Evolutionary conservation across 345 rosid genomes (phyloP).

Genomic region (Aquilaria sinensis): DNA sequence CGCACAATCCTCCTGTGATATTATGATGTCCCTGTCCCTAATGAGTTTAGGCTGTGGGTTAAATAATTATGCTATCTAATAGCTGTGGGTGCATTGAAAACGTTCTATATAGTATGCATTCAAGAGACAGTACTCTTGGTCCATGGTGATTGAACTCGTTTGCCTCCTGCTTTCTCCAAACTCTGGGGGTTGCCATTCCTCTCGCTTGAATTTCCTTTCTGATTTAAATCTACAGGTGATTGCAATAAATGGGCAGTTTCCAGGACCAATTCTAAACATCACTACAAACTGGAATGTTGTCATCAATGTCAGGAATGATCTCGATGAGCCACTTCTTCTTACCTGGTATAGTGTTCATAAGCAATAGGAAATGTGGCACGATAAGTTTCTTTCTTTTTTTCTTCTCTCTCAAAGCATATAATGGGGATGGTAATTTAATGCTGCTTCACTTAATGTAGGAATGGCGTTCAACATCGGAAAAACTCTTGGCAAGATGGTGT

Average conservation of each 20-base stretch:
- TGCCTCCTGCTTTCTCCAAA: no score
- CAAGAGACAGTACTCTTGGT: no score
- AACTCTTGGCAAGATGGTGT: conserved; percentile 96
- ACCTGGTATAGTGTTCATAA: conserved; percentile 48
- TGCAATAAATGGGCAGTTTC: conserved; percentile 63
- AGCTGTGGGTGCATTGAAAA: no score
- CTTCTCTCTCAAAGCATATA: not conserved
- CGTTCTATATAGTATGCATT: no score
- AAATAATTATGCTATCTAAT: no score
- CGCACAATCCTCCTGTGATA: no score
- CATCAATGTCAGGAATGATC: conserved; percentile 62
- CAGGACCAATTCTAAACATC: conserved; percentile 67
- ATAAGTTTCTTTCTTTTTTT: not conserved
- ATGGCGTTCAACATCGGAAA: conserved; percentile 72
- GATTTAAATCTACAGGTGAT: conserved; percentile 36
- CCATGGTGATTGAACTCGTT: no score
- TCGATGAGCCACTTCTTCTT: conserved; percentile 65
- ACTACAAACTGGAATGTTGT: conserved; percentile 75
- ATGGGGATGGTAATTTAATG: not conserved
- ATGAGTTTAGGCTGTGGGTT: no score
- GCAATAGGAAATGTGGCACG: not conserved
- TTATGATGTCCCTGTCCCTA: no score
- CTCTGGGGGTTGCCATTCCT: no score
- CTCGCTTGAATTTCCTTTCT: not conserved
- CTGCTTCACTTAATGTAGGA: conserved; percentile 32